Evolutionary conservation across 139 green algal genomes (phyloP), one percentile per base, ranked within the genome.

Genomic region (Gonium pectorale): DNA sequence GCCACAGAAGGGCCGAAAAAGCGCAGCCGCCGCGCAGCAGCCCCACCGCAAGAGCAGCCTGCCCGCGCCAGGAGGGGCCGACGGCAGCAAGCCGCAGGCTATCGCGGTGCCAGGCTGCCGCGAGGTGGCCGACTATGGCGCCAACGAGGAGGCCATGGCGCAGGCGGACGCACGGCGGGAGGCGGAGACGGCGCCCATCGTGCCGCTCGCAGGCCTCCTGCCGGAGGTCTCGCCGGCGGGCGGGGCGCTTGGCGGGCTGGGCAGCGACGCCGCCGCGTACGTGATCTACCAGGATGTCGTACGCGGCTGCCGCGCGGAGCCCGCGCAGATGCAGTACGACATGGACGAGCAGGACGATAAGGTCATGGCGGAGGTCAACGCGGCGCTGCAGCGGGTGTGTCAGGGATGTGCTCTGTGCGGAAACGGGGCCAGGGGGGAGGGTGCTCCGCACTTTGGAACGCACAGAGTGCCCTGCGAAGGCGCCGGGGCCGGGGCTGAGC

Each of bases 321-420:
- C 82, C 37, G 81, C 86, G 38, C 49, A 88, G 56, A 46, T 60
- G 35, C 52, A 72, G 29, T 91, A 91, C 59, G 87, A 91, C 78
- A 74, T 91, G 77, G 87, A 91, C 49, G 74, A 87, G n/a, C 51
- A 62, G 70, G 87, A 91, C 29, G 87, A 88, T 60, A 31, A 31
- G 24, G 83, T 68, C 75, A 49, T 90, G 37, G 77, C 19, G 29
- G 59, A 75, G 27, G 52, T 83, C 8, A 89, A 85, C 4, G 67
- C 67, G 29, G 1, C 29, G 63, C 1, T 15, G 27, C n/a, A 26
- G 13, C 15, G 29, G 56, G 59, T 72, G 75, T 15, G 74, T 24
- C 2, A 1, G 19, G 54, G 73, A 46, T 41, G 49, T 17, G 49
- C n/a, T n/a, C n/a, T n/a, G n/a, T n/a, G n/a, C n/a, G n/a, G n/a